Evolutionary conservation across 139 green algal genomes (phyloP), one percentile per base, ranked within the genome.

Genomic region (Chlamydomonas sp.): DNA sequence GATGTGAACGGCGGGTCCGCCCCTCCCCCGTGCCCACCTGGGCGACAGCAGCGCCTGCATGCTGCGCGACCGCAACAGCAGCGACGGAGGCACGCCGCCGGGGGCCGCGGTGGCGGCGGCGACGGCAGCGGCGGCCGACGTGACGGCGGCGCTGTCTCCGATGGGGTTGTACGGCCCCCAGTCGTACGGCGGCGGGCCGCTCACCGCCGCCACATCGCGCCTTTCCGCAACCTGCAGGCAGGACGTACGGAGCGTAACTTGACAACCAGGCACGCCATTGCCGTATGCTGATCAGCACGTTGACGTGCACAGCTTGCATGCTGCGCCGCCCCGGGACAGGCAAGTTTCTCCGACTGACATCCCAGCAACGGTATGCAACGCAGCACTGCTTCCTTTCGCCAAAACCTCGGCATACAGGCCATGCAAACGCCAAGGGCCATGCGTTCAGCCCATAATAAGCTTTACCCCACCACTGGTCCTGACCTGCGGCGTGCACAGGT

Each of bases 41-140:
- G 71, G 71, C 71, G 71, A 77, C 71, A 77, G 20, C 71, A 77
- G 71, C 71, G 71, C 71, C 71, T 77, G 71, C 71, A 77, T 77
- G 71, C 71, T 77, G 4, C 59, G 58, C 5, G 71, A 8, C 7
- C 71, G 20, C 3, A 77, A n/a, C 71, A 77, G 58, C 7, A 59
- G 20, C 1, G 17, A 5, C n/a, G 71, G 9, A 12, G 9, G 8
- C 9, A 9, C 64, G 67, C 67, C 67, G 67, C 67, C 10, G 67
- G 14, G 14, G 10, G 10, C 67, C 10, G 3, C 7, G 67, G 10
- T 4, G 7, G 14, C 67, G 67, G 14, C 67, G 67, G 14, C 67
- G 67, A 12, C 67, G 67, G 8, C 10, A 15, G 14, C 67, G 67
- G 14, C 67, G 67, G 10, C 4, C 5, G 66, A 71, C 4, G 66